Evolutionary conservation across 768 basidiomycete species (phyloP).

Genomic region (Sarcomyxa edulis): DNA sequence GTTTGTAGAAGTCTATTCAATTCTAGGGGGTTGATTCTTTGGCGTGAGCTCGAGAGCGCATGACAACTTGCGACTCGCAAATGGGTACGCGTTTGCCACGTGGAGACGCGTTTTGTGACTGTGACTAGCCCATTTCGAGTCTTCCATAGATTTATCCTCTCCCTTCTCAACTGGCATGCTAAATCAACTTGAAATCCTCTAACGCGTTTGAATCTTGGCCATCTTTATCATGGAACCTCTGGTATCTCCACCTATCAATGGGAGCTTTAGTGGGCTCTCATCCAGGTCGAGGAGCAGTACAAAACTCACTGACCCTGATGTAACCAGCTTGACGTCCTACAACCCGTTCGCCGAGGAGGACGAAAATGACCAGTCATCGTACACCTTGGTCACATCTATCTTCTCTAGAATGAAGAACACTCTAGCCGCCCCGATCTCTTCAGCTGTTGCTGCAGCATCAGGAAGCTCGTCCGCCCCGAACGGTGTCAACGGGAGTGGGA

Average conservation of each 20-base stretch:
- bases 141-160: too few species aligned
- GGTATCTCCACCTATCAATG: constrained; percentile 27
- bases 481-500: constrained; percentile 21
- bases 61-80: too few species aligned
- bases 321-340: constrained; percentile 75
- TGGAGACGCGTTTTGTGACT: too few species aligned
- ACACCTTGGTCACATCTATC: constrained; percentile 76
- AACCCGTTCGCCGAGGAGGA: constrained; percentile 94
- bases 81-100: too few species aligned
- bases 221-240: constrained; percentile 19
- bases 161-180: too few species aligned
- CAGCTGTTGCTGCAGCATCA: constrained; percentile 39
- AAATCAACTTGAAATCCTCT: too few species aligned
- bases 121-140: too few species aligned
- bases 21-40: too few species aligned
- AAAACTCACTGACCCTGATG: constrained; percentile 54
- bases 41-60: too few species aligned
- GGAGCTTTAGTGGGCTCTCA: constrained; percentile 34
- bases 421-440: constrained; percentile 60
- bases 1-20: too few species aligned
- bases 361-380: constrained; percentile 84
- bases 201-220: constrained; percentile 1
- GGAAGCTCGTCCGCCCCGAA: constrained; percentile 23
- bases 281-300: constrained; percentile 62
- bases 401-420: constrained; percentile 81